Evolutionary conservation across 345 rosid species (phyloP), one percentile per base, ranked within the genome.

Genomic region (Lagerstroemia speciosa): DNA sequence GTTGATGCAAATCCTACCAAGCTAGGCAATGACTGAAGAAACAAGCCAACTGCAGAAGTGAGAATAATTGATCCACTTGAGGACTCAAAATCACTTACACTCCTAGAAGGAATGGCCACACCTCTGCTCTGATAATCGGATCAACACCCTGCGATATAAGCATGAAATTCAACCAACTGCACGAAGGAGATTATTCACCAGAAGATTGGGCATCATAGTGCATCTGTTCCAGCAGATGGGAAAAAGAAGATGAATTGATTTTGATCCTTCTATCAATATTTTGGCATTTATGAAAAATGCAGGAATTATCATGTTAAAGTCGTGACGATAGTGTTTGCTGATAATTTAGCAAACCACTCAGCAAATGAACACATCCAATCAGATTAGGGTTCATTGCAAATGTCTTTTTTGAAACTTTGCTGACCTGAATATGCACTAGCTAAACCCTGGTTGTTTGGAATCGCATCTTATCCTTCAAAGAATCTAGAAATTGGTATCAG

Each of bases 31-130:
- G 29, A 9, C n/a, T 24, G 30, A 1, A n/a, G 60, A 24, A 53
- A 52, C 14, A 48, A 24, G 58, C n/a, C 11, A 24, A 53, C 29
- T 11, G 20, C 33, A 58, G 20, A 52, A 52, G 3, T 52, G 5
- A 6, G 57, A 27, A 29, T n/a, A 27, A 14, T 14, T 26, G 29
- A 58, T 58, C 63, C 34, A 30, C 33, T 2, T 12, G 7, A 58
- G 6, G 15, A 53, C 60, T n/a, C 2, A 40, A 38, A 58, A 65
- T 22, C 46, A 45, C 94, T 87, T 87, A 93, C 98, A 91, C 79
- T 83, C 94, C 98, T 72, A 91, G 97, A 66, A 93, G 94, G 77
- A 93, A 93, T 16, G 94, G 97, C 98, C 98, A 93, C 72, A 93
- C 98, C 73, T 87, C 88, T 43, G 89, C 86, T 82, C 98, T 89